These are phyloP conservation scores for Harringtonia lauricola DNA, from an alignment of 2,329 filamentous ascomycete genomes.

Conservation along the genomic window DNA sequence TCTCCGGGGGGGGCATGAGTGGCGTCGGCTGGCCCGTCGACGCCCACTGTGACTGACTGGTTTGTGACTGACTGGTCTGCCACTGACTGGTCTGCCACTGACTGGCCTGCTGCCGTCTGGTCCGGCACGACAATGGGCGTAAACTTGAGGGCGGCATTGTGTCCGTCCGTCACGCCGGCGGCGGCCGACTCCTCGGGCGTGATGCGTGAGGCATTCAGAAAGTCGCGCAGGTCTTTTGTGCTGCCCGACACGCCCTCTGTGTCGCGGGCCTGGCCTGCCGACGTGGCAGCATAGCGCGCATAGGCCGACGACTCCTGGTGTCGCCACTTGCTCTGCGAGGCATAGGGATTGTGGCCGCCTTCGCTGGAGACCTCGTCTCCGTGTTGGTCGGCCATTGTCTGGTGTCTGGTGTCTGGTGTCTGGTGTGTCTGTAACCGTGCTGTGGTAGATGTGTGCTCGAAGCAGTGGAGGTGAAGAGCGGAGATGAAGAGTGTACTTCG, in stretches of 20 bases:
- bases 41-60: neutral
- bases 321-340: conserved; percentile 48
- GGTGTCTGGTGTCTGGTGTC: too few relatives aligned
- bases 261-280: conserved; percentile 24
- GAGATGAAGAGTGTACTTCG: too few relatives aligned
- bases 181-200: conserved; percentile 23
- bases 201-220: conserved; percentile 43
- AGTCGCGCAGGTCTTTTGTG: conserved; percentile 39
- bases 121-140: conserved; percentile 9
- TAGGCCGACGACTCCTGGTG: conserved; percentile 52
- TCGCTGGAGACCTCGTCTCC: conserved; percentile 1
- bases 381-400: neutral
- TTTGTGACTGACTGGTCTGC: too few relatives aligned
- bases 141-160: neutral
- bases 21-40: conserved; percentile 6
- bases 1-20: conserved; percentile 22
- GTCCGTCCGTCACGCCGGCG: conserved; percentile 11
- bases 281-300: conserved; percentile 33
- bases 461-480: too few relatives aligned
- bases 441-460: too few relatives aligned
- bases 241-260: conserved; percentile 31
- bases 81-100: too few relatives aligned
- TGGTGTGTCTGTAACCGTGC: too few relatives aligned
- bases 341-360: conserved; percentile 38
- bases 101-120: neutral